Evolutionary conservation across 179 eudicot species (phyloP).

Genomic region (Patellifolia procumbens): DNA sequence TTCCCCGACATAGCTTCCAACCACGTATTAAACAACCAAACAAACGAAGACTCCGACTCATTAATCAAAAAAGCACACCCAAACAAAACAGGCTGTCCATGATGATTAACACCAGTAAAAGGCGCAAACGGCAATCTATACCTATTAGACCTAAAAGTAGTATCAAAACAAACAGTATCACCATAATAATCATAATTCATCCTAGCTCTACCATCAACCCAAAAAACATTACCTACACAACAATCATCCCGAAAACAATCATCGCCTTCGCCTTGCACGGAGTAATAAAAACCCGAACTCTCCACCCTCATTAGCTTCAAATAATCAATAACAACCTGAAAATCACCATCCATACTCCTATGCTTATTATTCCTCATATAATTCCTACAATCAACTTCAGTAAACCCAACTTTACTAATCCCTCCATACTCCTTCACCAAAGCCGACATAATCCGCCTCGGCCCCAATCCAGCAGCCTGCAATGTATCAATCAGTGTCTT

Average conservation of each 20-base stretch:
- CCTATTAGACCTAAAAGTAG: slow-evolving; percentile 62
- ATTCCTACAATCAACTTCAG: slow-evolving; percentile 77
- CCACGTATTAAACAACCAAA: slow-evolving; percentile 68
- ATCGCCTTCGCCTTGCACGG: slow-evolving; percentile 51
- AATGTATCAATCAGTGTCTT: slow-evolving; percentile 64
- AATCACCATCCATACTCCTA: slow-evolving; percentile 55
- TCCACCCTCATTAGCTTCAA: slow-evolving; percentile 50
- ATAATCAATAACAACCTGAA: slow-evolving; percentile 57
- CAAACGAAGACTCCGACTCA: slow-evolving; percentile 60
- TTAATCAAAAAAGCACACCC: slow-evolving; percentile 64
- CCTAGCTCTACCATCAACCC: slow-evolving; percentile 61
- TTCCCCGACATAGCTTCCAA: slow-evolving; percentile 62
- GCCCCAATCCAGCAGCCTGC: slow-evolving; percentile 70
- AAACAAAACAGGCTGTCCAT: slow-evolving; percentile 68
- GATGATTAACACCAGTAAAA: slow-evolving; percentile 66
- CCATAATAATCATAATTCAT: slow-evolving; percentile 57
- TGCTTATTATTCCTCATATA: slow-evolving; percentile 60
- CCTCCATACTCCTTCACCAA: slow-evolving; percentile 67
- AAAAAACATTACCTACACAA: slow-evolving; percentile 53
- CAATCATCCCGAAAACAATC: slow-evolving; percentile 6
- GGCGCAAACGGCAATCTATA: slow-evolving; percentile 69
- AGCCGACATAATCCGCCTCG: slow-evolving; percentile 66
- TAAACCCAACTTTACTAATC: slow-evolving; percentile 68
- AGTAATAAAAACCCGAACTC: slow-evolving; percentile 47
- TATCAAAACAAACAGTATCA: slow-evolving; percentile 66